These are phyloP conservation scores for Trifolium subterraneum DNA, from an alignment of 306 rosid genomes.

Conservation along the genomic window DNA sequence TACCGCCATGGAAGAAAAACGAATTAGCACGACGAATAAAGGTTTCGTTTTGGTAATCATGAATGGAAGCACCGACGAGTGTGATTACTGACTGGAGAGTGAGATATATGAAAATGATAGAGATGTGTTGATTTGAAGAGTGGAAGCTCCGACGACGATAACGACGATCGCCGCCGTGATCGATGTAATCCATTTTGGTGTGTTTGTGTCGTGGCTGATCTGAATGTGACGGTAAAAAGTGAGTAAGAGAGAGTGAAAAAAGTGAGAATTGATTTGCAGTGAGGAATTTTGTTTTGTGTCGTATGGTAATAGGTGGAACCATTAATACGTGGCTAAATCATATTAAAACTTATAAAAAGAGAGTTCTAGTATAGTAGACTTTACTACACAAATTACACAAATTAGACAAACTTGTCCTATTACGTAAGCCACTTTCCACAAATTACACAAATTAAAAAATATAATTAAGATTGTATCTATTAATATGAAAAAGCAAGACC, in stretches of 20 bases:
- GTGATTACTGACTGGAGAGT: constrained; percentile 36
- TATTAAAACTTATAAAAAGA: background rate
- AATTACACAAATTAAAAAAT: too few relatives aligned
- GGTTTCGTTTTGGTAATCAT: constrained; percentile 63
- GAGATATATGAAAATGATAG: constrained; percentile 31
- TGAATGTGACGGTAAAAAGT: background rate
- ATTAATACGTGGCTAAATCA: background rate
- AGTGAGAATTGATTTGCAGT: background rate
- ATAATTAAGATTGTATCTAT: too few relatives aligned
- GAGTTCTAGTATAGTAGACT: too few relatives aligned
- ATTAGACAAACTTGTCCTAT: too few relatives aligned
- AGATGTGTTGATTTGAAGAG: constrained; percentile 34
- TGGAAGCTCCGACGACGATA: background rate
- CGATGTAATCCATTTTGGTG: background rate
- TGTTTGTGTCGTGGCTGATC: background rate
- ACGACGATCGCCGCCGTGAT: constrained; percentile 10
- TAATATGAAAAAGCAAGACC: too few relatives aligned
- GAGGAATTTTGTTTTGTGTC: background rate
- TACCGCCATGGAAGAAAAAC: constrained; percentile 82
- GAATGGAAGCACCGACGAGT: constrained; percentile 73
- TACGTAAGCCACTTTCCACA: too few relatives aligned
- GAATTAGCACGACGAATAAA: constrained; percentile 75
- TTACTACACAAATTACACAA: too few relatives aligned
- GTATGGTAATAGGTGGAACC: background rate
- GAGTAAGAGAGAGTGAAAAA: background rate